Conservation (phyloP, 169 alveolate species). For the Theileria sp. region DNA sequence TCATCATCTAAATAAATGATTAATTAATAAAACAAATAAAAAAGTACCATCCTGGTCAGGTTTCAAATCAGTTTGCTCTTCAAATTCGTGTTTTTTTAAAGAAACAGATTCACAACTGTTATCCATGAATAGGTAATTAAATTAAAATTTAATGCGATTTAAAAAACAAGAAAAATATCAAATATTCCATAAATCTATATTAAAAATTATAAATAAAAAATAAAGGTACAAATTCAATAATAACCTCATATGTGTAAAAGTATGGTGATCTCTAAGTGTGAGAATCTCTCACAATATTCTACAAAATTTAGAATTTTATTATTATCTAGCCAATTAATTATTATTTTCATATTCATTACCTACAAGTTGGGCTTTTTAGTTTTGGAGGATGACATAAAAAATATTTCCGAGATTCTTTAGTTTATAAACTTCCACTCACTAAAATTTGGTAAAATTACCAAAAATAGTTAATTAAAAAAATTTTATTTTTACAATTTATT, state of each 20-base stretch:
- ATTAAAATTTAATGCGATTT: background rate
- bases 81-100: conserved; percentile 1
- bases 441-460: background rate
- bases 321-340: background rate
- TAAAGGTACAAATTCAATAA: background rate
- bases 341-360: background rate
- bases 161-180: background rate
- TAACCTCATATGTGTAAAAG: conserved; percentile 12
- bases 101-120: background rate
- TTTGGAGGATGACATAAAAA: background rate
- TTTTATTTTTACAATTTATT: background rate
- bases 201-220: background rate
- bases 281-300: background rate
- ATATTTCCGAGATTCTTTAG: background rate
- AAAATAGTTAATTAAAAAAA: too few relatives aligned
- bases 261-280: background rate
- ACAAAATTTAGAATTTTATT: background rate
- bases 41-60: background rate
- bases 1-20: conserved; percentile 6
- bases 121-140: background rate
- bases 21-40: background rate
- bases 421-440: background rate
- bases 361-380: background rate
- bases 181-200: background rate
- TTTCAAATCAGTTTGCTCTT: background rate